A percentile compares a stretch with the other conserved stretches of the same genome.
Evolutionary conservation across 176 grass and related monocot genomes (phyloP).

Genomic region (Bothriochloa decipiens): DNA sequence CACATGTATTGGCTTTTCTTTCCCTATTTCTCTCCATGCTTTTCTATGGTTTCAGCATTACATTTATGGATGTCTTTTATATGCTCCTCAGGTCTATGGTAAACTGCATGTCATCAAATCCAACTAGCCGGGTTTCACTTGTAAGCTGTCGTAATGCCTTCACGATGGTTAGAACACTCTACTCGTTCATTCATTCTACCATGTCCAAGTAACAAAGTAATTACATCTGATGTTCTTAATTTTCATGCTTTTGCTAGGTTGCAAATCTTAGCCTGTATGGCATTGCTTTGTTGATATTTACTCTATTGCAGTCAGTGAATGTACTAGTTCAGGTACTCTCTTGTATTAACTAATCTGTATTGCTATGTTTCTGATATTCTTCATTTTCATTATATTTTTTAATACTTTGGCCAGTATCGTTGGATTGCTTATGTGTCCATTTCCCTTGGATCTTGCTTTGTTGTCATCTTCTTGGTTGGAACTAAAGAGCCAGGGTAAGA

Average conservation of each 20-base stretch:
- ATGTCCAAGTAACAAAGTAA: slow-evolving; percentile 16
- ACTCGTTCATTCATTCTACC: slow-evolving; percentile 30
- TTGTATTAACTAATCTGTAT: slow-evolving; percentile 24
- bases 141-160: slow-evolving; percentile 98
- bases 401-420: slow-evolving; percentile 68
- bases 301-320: slow-evolving; percentile 53
- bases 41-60: slow-evolving; percentile 39
- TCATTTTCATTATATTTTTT: slow-evolving; percentile 26
- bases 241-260: slow-evolving; percentile 57
- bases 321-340: slow-evolving; percentile 75
- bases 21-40: slow-evolving; percentile 22
- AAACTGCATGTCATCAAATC: slow-evolving; percentile 94
- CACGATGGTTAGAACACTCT: slow-evolving; percentile 76
- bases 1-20: slow-evolving; percentile 77
- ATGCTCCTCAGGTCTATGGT: slow-evolving; percentile 89
- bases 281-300: slow-evolving; percentile 87
- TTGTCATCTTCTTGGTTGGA: slow-evolving; percentile 75
- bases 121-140: slow-evolving; percentile 91
- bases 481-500: slow-evolving; percentile 92
- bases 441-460: slow-evolving; percentile 86
- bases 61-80: slow-evolving; percentile 26
- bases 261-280: slow-evolving; percentile 92
- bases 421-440: slow-evolving; percentile 98
- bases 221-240: slow-evolving; percentile 33
- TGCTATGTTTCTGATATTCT: slow-evolving; percentile 31